These are phyloP conservation scores for Tieghemostelium lacteum DNA, from an alignment of 78 protist genomes.

Conservation along the genomic window DNA sequence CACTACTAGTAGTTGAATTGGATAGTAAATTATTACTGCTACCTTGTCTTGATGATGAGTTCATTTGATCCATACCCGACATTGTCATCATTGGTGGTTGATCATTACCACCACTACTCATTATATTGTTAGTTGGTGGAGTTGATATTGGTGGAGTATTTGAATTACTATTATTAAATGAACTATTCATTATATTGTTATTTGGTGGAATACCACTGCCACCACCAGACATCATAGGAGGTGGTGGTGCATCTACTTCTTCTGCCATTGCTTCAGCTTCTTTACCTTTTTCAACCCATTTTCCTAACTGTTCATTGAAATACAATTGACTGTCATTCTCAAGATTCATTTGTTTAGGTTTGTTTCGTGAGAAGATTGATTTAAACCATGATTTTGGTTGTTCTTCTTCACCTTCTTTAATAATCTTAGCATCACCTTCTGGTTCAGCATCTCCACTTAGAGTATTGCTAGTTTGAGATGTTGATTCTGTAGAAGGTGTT, in stretches of 20 bases:
- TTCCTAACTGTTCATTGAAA: constrained; percentile 31
- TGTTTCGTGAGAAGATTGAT: not conserved
- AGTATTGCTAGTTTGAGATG: not conserved
- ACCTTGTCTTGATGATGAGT: not conserved
- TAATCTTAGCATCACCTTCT: not conserved
- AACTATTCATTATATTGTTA: too few relatives aligned
- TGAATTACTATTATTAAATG: not conserved
- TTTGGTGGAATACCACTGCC: not conserved
- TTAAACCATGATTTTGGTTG: not conserved
- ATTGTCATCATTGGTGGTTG: not conserved
- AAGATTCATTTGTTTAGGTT: constrained; percentile 36
- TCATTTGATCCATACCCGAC: not conserved
- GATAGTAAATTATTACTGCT: not conserved
- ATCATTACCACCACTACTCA: not conserved
- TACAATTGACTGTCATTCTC: constrained; percentile 14
- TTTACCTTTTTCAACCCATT: constrained; percentile 72
- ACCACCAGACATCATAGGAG: constrained; percentile 20
- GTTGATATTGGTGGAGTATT: not conserved
- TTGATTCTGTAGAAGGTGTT: not conserved
- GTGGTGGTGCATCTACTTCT: constrained; percentile 4
- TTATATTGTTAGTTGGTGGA: not conserved
- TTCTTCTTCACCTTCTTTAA: not conserved
- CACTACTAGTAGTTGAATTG: not conserved
- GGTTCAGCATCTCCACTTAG: not conserved
- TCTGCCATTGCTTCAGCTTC: constrained; percentile 29